These are phyloP conservation scores for Nyctanthes arbortristis DNA, from an alignment of 257 asterid species.

Conservation along the genomic window DNA sequence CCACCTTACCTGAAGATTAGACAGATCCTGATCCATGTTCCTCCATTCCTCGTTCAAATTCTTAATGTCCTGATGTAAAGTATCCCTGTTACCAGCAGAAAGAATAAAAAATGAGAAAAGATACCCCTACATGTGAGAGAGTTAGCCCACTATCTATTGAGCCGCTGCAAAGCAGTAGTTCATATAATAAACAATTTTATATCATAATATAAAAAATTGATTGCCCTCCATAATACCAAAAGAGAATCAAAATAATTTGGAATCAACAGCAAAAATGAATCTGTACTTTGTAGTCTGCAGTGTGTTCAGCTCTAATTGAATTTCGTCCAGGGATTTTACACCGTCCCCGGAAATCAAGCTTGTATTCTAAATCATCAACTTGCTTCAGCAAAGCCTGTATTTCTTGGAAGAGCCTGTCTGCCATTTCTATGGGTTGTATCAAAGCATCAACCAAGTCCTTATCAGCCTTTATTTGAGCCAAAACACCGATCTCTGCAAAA, in stretches of 20 bases:
- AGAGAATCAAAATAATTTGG: slow-evolving; percentile 20
- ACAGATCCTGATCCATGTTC: slow-evolving; percentile 48
- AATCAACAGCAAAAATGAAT: slow-evolving; percentile 20
- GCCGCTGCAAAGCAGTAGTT: neutral
- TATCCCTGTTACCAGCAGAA: slow-evolving; percentile 55
- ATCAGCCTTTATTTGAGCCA: slow-evolving; percentile 87
- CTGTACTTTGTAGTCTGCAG: slow-evolving; percentile 63
- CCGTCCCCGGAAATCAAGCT: slow-evolving; percentile 81
- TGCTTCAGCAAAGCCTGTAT: slow-evolving; percentile 64
- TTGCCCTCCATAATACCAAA: neutral
- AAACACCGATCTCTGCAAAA: slow-evolving; percentile 70
- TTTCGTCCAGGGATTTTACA: slow-evolving; percentile 67
- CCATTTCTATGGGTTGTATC: slow-evolving; percentile 79
- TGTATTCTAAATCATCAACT: slow-evolving; percentile 71
- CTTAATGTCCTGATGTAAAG: slow-evolving; percentile 50
- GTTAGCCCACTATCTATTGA: neutral
- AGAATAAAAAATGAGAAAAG: slow-evolving; percentile 21
- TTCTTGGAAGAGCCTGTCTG: slow-evolving; percentile 77
- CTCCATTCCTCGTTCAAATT: slow-evolving; percentile 53
- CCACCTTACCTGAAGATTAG: slow-evolving; percentile 67
- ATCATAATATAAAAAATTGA: neutral
- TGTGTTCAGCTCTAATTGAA: slow-evolving; percentile 54
- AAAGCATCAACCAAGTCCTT: slow-evolving; percentile 78
- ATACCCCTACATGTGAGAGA: neutral
- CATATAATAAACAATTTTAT: neutral